Conservation (phyloP, 2,329 filamentous ascomycete genomes). For the Aureobasidium sp. region DNA sequence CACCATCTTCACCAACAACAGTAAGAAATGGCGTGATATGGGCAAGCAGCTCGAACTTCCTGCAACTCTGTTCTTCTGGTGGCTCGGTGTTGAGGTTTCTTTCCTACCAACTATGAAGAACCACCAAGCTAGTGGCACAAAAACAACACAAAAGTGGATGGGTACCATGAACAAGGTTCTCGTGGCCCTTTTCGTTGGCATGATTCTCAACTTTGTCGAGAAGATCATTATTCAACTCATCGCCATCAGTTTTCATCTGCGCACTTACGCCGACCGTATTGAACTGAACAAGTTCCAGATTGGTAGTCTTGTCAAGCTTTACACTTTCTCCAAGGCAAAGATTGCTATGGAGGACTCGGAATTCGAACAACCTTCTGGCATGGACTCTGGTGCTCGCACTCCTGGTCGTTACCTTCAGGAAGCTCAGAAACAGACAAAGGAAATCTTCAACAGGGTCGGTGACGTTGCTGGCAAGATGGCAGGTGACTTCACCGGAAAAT, state of each 20-base stretch:
- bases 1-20: conserved; percentile 73
- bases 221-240: conserved; percentile 95
- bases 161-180: conserved; percentile 75
- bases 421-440: conserved; percentile 64
- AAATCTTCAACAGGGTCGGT: conserved; percentile 70
- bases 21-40: conserved; percentile 89
- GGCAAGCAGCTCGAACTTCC: conserved; percentile 79
- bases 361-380: conserved; percentile 49
- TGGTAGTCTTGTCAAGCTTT: conserved; percentile 55
- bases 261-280: conserved; percentile 85
- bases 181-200: conserved; percentile 71
- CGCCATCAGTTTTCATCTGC: conserved; percentile 81
- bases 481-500: conserved; percentile 80
- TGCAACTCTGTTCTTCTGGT: conserved; percentile 84
- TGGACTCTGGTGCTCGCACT: conserved; percentile 57
- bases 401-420: conserved; percentile 63
- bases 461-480: conserved; percentile 79
- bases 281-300: conserved; percentile 91
- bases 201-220: conserved; percentile 73
- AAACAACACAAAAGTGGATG: conserved; percentile 58
- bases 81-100: conserved; percentile 75
- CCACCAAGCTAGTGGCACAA: conserved; percentile 49
- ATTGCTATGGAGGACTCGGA: conserved; percentile 67
- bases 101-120: conserved; percentile 75
- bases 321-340: conserved; percentile 55